Conservation (phyloP, 306 rosid species). For the Myrica gale region DNA sequence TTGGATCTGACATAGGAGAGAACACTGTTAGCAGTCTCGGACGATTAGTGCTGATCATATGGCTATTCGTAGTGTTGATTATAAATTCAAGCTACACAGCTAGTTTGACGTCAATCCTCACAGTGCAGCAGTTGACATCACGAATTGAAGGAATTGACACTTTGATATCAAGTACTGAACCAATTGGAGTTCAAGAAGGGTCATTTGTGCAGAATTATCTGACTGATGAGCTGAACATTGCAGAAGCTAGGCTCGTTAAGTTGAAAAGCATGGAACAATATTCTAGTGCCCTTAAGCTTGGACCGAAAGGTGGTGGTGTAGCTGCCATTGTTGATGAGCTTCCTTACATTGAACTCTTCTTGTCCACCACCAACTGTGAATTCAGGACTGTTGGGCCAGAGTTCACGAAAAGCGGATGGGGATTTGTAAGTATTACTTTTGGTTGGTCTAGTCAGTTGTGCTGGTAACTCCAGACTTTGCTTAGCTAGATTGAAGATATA, state of each 20-base stretch:
- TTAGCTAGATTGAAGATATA: neutral
- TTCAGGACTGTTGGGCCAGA: constrained; percentile 78
- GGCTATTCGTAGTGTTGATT: constrained; percentile 87
- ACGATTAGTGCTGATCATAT: constrained; percentile 71
- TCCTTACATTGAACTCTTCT: constrained; percentile 69
- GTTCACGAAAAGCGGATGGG: constrained; percentile 90
- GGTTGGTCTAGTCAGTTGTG: constrained; percentile 4
- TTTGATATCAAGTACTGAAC: constrained; percentile 58
- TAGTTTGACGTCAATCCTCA: constrained; percentile 90
- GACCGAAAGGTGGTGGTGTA: constrained; percentile 69
- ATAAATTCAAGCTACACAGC: constrained; percentile 94
- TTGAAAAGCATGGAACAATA: constrained; percentile 55
- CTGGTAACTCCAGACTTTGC: neutral
- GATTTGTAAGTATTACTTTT: constrained; percentile 66
- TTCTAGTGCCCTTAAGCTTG: constrained; percentile 49
- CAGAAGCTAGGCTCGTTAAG: constrained; percentile 57
- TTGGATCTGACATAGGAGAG: constrained; percentile 53
- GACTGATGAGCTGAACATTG: constrained; percentile 58
- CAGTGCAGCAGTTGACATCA: constrained; percentile 67
- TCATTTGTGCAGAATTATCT: constrained; percentile 63
- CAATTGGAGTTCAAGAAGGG: constrained; percentile 81
- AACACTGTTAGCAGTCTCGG: constrained; percentile 77
- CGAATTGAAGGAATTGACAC: constrained; percentile 74
- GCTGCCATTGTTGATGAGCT: constrained; percentile 84
- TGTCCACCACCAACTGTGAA: constrained; percentile 47